phyloP scores from a whole-genome alignment of 2,329 filamentous ascomycete species.

The Penicillium olsonii region DNA sequence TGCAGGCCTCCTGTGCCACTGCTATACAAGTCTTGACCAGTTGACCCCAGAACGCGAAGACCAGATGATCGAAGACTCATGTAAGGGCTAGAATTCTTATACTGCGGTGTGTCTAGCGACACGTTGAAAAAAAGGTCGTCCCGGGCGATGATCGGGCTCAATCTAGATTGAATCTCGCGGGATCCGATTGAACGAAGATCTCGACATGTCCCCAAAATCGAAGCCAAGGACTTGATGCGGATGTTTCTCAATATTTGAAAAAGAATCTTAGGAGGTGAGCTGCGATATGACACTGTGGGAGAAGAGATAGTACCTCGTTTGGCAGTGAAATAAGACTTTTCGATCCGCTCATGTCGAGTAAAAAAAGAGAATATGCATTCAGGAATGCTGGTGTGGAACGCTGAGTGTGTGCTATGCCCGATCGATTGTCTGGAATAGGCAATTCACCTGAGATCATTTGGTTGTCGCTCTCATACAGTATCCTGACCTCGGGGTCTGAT shows the following conservation, averaged over 20 bases:
- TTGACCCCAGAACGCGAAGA: neutral
- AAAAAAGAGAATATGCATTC: neutral
- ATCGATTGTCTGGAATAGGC: no score
- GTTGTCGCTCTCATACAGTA: no score
- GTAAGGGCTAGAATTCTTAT: neutral
- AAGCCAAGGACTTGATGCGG: neutral
- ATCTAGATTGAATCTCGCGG: neutral
- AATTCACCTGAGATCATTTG: no score
- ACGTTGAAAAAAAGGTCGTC: neutral
- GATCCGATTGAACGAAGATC: neutral
- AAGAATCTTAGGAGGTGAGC: neutral
- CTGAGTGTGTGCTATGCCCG: no score
- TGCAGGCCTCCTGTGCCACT: neutral
- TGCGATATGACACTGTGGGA: neutral
- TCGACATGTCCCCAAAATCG: neutral
- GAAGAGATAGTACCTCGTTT: neutral
- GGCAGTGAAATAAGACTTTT: neutral
- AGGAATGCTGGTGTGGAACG: no score
- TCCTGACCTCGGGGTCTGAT: no score
- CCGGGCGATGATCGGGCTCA: neutral
- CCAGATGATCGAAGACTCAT: neutral
- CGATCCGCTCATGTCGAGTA: neutral
- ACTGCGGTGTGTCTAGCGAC: neutral
- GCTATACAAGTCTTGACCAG: neutral
- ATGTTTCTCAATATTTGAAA: neutral